phyloP scores from a whole-genome alignment of 495 filamentous ascomycete species.

The Talaromyces stipitatus region DNA sequence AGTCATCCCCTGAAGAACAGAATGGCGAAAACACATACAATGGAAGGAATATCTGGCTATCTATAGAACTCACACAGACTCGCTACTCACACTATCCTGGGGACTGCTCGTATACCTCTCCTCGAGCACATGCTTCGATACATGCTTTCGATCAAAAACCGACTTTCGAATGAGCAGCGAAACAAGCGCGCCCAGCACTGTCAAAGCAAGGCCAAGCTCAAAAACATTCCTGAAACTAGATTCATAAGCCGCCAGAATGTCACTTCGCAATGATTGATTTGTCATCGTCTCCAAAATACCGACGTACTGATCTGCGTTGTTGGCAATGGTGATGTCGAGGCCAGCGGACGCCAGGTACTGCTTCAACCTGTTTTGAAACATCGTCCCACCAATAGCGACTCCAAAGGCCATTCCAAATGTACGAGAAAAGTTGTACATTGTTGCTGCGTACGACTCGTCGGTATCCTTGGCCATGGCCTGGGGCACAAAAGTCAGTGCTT shows the following conservation, averaged over 20 bases:
- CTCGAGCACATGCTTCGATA: not conserved
- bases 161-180: not conserved
- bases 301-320: not conserved
- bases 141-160: not conserved
- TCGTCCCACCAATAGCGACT: conserved; percentile 49
- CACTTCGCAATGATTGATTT: not conserved
- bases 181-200: not conserved
- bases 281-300: not conserved
- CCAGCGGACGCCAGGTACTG: not conserved
- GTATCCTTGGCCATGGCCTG: conserved; percentile 42
- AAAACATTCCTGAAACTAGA: not conserved
- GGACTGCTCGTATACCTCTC: not conserved
- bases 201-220: not conserved
- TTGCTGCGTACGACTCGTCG: conserved; percentile 43
- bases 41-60: not conserved
- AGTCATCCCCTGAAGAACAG: no score
- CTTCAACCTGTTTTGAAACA: conserved; percentile 45
- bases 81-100: not conserved
- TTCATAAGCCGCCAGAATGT: not conserved
- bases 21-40: not conserved
- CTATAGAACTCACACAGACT: not conserved
- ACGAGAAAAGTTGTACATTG: conserved; percentile 53
- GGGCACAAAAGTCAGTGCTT: conserved; percentile 39
- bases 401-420: conserved; percentile 51
- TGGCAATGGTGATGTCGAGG: not conserved